Evolutionary conservation across 805 yeast genomes (phyloP), one percentile per base, ranked within the genome.

Genomic region (Starmerella cellae): DNA sequence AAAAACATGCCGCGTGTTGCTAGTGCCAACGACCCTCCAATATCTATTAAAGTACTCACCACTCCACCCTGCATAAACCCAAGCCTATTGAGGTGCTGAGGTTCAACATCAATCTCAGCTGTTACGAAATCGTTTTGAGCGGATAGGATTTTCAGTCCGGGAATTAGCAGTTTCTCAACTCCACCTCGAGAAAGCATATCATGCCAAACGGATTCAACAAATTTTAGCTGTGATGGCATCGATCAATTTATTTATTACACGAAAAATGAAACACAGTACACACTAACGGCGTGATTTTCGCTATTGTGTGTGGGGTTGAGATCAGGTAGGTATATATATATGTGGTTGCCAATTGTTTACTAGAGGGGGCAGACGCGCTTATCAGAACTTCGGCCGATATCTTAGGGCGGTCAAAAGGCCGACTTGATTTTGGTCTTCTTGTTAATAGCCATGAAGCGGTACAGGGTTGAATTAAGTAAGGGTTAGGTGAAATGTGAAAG

Each of bases 1-100:
- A 57, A 46, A 40, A 55, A 66, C 53, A 64, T 39, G 8, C 71
- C 71, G 16, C 60, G 51, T 18, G 67, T 59, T 2, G 69, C 60
- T 8, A 65, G 50, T 2, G 70, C 70, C 41, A 66, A 51, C 10
- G 71, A 66, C 13, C 70, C 70, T 6, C 68, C 70, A 4, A 66
- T 55, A 41, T 66, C 70, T 4, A 65, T 68, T 19, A 54, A 54
- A 4, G 64, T 54, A 14, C 69, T 64, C 22, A 66, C 50, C 4
- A 65, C 60, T 1, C 69, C 70, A 17, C 70, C 70, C 38, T 65
- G 70, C 28, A 66, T 55, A 16, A 59, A 60, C 27, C 59, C 55
- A 13, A 65, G 56, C 10, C 70, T 60, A 48, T 65, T 65, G 6
- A 62, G 56, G 47, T 65, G 69, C 37, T 48, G 45, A 35, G 55